phyloP scores from a whole-genome alignment of 176 grass and related monocot genomes.

The Bolboschoenus planiculmis region DNA sequence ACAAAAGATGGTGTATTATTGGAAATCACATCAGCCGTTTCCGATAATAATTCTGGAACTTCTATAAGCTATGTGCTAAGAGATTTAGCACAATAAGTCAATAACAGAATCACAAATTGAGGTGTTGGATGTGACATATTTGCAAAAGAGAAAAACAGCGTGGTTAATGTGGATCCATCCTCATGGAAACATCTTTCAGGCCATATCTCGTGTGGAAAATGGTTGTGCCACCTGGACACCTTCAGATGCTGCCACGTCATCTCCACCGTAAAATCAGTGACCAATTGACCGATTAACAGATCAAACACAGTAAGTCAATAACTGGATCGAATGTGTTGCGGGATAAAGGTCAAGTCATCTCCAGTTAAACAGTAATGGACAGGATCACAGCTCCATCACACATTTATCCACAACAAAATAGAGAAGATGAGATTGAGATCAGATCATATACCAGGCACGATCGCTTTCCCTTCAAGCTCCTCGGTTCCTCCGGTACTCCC shows the following conservation, averaged over 20 bases:
- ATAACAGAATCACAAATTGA: too few relatives aligned
- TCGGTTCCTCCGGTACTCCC: neutral
- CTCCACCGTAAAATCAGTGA: neutral
- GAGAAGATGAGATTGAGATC: neutral
- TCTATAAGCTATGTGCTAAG: too few relatives aligned
- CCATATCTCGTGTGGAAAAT: neutral
- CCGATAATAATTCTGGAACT: too few relatives aligned
- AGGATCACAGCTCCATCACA: constrained; percentile 8
- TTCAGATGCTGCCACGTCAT: neutral
- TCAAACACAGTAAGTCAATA: neutral
- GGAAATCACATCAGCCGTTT: too few relatives aligned
- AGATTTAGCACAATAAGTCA: too few relatives aligned
- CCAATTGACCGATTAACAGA: neutral
- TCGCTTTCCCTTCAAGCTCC: constrained; percentile 7
- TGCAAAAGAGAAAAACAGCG: neutral
- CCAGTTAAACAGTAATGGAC: neutral
- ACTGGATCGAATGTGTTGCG: neutral
- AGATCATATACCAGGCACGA: constrained; percentile 14
- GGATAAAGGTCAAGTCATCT: neutral
- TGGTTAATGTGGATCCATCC: neutral
- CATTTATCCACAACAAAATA: neutral
- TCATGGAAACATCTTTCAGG: neutral
- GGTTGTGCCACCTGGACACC: neutral
- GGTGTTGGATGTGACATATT: neutral
- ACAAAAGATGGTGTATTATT: too few relatives aligned